Base-by-base conservation (phyloP, 2,329 filamentous ascomycete genomes). In the Penicillium palitans region DNA sequence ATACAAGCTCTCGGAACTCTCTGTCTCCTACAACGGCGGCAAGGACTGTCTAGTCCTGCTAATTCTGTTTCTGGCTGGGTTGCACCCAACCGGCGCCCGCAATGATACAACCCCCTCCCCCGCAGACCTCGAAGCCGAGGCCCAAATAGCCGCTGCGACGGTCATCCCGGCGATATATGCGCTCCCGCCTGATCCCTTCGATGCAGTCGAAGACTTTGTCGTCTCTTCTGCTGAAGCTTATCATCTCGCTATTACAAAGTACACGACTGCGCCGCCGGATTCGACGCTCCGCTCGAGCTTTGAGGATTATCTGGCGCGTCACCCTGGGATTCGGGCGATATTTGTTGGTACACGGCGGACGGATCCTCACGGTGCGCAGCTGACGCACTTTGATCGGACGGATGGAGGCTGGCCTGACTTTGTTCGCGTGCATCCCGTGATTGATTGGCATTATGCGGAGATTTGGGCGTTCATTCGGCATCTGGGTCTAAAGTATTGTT, bases 31-130 rank as follows among this genome's bases (percentile, higher is more conserved):
- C 78, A 99, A 99, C 69, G 95, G 95, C 71, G 95, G 95, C 61
- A 99, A 99, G 76, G 95, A 98, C 81, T 98, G 93, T 70, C 88
- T 98, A 19, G 93, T 98, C 53, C 86, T 98, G 19, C 83, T 98
- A 7, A 84, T 97, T 69, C 81, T 98, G 64, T 91, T 96, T 71
- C 87, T 98, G 65, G 87, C 89, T 61, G 81, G 81, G 21, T 75
- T 87, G 1, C 72, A 79, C 62, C 73, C 76, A 31, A 45, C 6
- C 21, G 21, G 41, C 19, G 10, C 25, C 25, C 12, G 37, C 51
- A 56, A 37, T 29, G 39, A 57, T 29, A 41, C 67, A 42, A 73
- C 81, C 55, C 80, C 84, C 40, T 45, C 39, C 15, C 76, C 60
- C 75, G 46, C 55, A 40, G 51, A 53, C 29, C 40, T 25, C 12